These are phyloP conservation scores for Cytospora piceicola DNA, from an alignment of 2,329 filamentous ascomycete genomes.

Conservation along the genomic window DNA sequence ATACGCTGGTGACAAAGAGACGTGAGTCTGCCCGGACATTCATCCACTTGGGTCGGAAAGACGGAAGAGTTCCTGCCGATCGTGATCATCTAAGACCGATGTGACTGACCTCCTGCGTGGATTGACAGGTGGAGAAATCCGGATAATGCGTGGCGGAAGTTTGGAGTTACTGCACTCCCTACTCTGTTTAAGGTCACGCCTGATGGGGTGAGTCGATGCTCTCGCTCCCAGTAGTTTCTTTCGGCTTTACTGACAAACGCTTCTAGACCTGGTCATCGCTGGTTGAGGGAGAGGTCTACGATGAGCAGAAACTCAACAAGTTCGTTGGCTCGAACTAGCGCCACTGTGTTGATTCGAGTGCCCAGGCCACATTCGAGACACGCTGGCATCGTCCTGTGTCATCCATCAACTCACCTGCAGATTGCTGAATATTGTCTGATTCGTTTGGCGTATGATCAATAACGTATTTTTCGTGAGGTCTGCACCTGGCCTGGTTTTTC, in stretches of 20 bases:
- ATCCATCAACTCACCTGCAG: too few species aligned
- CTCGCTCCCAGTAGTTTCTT: not conserved
- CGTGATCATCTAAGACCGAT: not conserved
- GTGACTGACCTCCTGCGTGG: constrained; percentile 7
- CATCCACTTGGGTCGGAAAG: not conserved
- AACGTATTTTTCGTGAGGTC: too few species aligned
- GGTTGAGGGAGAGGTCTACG: constrained; percentile 35
- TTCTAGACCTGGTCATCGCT: constrained; percentile 34
- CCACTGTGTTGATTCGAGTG: not conserved
- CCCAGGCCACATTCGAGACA: not conserved
- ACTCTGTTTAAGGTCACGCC: constrained; percentile 36
- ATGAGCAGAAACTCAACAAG: constrained; percentile 34
- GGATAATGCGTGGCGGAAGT: constrained; percentile 36
- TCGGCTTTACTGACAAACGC: constrained; percentile 1
- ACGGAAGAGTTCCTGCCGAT: not conserved
- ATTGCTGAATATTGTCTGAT: too few species aligned
- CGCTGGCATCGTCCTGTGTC: not conserved
- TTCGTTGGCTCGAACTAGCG: constrained; percentile 28
- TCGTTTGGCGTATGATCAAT: too few species aligned
- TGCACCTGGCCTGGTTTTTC: too few species aligned
- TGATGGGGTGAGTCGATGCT: constrained; percentile 32
- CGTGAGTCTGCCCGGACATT: constrained; percentile 30
- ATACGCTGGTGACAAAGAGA: constrained; percentile 34
- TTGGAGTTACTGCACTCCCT: constrained; percentile 35
- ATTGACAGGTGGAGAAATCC: constrained; percentile 34